Conservation (phyloP, 2,329 filamentous ascomycete genomes). For the Herpotrichia juniperi region DNA sequence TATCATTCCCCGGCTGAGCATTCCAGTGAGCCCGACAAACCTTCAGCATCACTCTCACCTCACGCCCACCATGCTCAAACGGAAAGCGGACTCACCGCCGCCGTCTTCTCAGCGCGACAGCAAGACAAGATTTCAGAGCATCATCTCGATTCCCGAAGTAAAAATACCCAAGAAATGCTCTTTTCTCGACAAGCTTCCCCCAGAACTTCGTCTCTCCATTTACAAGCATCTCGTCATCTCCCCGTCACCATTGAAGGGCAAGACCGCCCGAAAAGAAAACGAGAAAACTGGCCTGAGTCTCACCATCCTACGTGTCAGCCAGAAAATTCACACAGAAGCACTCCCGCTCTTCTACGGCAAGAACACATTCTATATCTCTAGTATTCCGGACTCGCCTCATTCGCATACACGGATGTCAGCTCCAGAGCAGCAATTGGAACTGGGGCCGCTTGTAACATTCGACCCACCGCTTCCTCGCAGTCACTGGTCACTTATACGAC, state of each 20-base stretch:
- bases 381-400: constrained; percentile 8
- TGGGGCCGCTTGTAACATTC: constrained; percentile 11
- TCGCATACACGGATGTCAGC: neutral
- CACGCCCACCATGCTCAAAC: neutral
- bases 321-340: constrained; percentile 50
- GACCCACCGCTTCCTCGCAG: constrained; percentile 32
- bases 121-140: neutral
- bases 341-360: constrained; percentile 48
- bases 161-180: constrained; percentile 3
- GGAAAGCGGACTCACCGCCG: neutral
- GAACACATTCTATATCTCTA: constrained; percentile 45
- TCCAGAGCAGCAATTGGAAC: neutral
- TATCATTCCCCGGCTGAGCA: neutral
- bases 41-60: neutral
- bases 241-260: constrained; percentile 25
- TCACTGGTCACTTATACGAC: constrained; percentile 27
- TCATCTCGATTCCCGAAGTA: neutral
- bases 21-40: neutral
- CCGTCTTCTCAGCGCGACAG: neutral
- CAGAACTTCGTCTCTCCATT: constrained; percentile 36
- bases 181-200: constrained; percentile 35
- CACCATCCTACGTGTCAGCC: constrained; percentile 45
- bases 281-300: constrained; percentile 42
- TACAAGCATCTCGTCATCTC: constrained; percentile 36
- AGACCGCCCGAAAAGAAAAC: constrained; percentile 19